phyloP scores from a whole-genome alignment of 129 eudicot species.

The Rutidosis leptorrhynchoides region DNA sequence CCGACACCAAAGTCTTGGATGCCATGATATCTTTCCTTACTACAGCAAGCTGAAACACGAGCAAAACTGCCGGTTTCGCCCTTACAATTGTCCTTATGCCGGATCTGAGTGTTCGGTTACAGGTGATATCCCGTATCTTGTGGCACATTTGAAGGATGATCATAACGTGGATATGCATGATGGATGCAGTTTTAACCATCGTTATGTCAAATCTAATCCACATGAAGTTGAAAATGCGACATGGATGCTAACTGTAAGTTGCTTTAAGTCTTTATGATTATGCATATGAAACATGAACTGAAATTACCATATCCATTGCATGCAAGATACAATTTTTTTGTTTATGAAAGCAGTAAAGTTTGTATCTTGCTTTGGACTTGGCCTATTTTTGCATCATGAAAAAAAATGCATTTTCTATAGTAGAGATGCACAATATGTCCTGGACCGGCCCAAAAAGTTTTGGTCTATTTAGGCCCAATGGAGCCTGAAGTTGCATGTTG shows the following conservation, averaged over 20 bases:
- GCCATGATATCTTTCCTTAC: conserved; percentile 70
- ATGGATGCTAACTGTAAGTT: conserved; percentile 94
- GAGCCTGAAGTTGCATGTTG: neutral
- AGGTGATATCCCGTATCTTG: conserved; percentile 68
- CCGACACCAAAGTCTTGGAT: conserved; percentile 63
- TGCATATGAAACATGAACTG: neutral
- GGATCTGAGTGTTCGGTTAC: conserved; percentile 74
- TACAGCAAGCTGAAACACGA: conserved; percentile 75
- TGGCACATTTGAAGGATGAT: conserved; percentile 69
- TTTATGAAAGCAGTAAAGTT: neutral
- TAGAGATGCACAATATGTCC: neutral
- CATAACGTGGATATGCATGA: conserved; percentile 89
- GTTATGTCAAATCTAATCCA: conserved; percentile 86
- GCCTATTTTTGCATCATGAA: neutral
- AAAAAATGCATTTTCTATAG: neutral
- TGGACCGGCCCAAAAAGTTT: neutral
- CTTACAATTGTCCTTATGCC: conserved; percentile 85
- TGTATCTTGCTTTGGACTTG: neutral
- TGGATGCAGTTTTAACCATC: conserved; percentile 80
- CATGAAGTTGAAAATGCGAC: too few species aligned
- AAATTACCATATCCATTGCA: neutral
- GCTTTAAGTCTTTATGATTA: neutral
- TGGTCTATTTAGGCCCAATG: neutral
- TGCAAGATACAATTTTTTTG: neutral
- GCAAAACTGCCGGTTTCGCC: conserved; percentile 65